Evolutionary conservation across 106 monocot genomes (phyloP).

Genomic region (Hemerocallis citrina): DNA sequence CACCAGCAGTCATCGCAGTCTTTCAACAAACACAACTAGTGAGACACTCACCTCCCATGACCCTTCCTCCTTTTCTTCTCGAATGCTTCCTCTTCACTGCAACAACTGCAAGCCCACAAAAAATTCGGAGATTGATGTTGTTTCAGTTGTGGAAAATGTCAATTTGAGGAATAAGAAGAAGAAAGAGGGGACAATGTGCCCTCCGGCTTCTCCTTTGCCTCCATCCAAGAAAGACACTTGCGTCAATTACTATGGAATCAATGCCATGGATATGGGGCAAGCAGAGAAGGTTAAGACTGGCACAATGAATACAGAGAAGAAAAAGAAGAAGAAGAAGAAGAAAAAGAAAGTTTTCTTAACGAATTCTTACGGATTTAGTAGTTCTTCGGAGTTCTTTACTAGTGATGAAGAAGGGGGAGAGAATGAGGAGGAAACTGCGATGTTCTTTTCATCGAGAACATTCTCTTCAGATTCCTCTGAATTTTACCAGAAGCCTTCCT

Average conservation of each 20-base stretch:
- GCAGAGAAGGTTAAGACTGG: too few species aligned
- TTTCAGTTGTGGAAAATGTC: too few species aligned
- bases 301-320: too few species aligned
- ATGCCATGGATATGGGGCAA: too few species aligned
- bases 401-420: conserved; percentile 25
- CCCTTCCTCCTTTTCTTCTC: background rate
- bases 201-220: conserved; percentile 19
- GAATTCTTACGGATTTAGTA: too few species aligned
- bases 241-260: conserved; percentile 1
- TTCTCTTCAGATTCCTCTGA: conserved; percentile 68
- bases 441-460: conserved; percentile 49
- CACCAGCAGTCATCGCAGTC: background rate
- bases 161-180: conserved; percentile 9
- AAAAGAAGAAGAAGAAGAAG: too few species aligned
- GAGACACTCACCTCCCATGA: background rate
- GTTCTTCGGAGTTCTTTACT: conserved; percentile 19
- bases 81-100: background rate
- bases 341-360: too few species aligned
- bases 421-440: conserved; percentile 20
- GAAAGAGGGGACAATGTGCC: conserved; percentile 9
- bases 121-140: background rate
- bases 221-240: conserved; percentile 5
- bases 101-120: conserved; percentile 8
- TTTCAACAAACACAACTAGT: too few species aligned
- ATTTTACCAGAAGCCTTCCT: conserved; percentile 38